Evolutionary conservation across 257 asterid genomes (phyloP).

Genomic region (Solanum chaucha): DNA sequence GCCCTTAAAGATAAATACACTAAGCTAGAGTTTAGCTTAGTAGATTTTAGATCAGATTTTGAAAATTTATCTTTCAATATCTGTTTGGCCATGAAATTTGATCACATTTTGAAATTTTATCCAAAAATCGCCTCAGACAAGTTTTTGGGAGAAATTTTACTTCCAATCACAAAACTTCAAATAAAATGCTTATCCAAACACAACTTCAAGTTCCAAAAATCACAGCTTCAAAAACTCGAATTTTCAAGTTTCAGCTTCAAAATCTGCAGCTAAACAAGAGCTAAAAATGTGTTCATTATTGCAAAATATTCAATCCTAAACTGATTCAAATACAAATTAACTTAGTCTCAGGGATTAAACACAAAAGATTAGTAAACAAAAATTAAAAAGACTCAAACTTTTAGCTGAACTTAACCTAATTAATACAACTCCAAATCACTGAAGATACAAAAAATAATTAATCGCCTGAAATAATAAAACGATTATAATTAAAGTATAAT

Average conservation of each 20-base stretch:
- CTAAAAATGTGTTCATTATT: background rate
- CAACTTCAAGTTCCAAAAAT: background rate
- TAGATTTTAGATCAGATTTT: background rate
- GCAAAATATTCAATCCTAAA: background rate
- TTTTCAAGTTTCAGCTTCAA: background rate
- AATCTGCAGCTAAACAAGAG: background rate
- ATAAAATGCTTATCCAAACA: background rate
- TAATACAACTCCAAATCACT: background rate
- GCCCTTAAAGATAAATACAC: background rate
- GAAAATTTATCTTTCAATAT: background rate
- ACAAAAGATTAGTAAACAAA: background rate
- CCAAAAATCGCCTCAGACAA: background rate
- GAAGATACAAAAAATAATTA: background rate
- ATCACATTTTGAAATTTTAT: background rate
- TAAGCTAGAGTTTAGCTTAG: background rate
- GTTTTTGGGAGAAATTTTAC: background rate
- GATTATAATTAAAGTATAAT: background rate
- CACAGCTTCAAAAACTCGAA: background rate
- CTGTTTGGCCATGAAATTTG: background rate
- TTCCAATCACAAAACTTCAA: background rate
- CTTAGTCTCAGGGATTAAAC: background rate
- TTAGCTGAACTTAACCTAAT: background rate
- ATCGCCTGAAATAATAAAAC: background rate
- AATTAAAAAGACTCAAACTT: background rate
- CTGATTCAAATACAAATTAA: background rate